phyloP scores from a whole-genome alignment of 176 grass and related monocot genomes.

The Thalia dealbata region DNA sequence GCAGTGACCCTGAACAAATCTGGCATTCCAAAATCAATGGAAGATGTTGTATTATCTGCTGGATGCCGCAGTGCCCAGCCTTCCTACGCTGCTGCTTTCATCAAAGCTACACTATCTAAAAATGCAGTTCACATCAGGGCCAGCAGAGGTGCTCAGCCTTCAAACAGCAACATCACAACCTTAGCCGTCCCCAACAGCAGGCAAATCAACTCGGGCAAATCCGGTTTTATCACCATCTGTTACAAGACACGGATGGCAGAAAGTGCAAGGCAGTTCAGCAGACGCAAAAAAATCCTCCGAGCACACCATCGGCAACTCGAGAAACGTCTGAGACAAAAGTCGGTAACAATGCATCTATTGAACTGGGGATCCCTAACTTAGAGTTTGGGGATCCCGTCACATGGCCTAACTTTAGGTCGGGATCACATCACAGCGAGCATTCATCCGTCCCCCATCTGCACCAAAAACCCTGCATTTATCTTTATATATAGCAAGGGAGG shows the following conservation, averaged over 20 bases:
- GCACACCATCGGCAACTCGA: conserved; percentile 8
- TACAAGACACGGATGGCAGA: conserved; percentile 16
- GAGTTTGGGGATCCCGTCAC: too few relatives aligned
- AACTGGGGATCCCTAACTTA: too few relatives aligned
- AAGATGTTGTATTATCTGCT: conserved; percentile 72
- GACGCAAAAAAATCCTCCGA: conserved; percentile 12
- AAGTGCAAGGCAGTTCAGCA: conserved; percentile 8
- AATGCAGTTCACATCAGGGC: conserved; percentile 58
- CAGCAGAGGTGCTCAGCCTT: conserved; percentile 23
- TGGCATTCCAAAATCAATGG: conserved; percentile 17
- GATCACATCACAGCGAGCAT: too few relatives aligned
- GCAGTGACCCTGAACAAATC: conserved; percentile 26
- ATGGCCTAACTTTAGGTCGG: too few relatives aligned
- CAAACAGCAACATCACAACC: conserved; percentile 26
- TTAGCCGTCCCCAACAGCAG: conserved; percentile 9
- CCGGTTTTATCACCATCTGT: too few relatives aligned
- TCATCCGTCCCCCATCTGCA: too few relatives aligned
- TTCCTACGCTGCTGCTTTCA: conserved; percentile 29
- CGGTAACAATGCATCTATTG: background rate
- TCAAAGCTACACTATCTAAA: conserved; percentile 72
- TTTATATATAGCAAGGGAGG: too few relatives aligned
- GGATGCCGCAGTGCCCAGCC: conserved; percentile 60
- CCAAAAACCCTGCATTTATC: too few relatives aligned
- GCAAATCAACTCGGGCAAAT: conserved; percentile 9
- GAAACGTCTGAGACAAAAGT: background rate